Evolutionary conservation across 176 grass and related monocot species (phyloP), one percentile per base, ranked within the genome.

Genomic region (Rhynchospora pubera): DNA sequence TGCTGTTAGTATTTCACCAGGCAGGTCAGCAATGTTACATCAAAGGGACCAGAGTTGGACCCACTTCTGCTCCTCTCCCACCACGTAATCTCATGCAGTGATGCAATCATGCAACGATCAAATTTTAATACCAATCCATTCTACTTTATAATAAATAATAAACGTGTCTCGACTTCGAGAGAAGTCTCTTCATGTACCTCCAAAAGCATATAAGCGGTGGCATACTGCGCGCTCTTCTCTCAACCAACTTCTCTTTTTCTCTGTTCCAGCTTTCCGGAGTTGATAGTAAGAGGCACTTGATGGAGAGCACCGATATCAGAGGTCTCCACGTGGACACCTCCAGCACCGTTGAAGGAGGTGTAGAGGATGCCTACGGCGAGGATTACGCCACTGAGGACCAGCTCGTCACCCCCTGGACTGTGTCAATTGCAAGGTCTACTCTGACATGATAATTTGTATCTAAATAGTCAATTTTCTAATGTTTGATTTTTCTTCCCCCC

Each of bases 331-430:
- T 81, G 57, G 79, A 81, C 58, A 47, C 58, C 19, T 48, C 79
- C 30, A 81, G 12, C 39, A 50, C 79, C 42, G 79, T 65, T 47
- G 79, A 28, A 23, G 79, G 79, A 44, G 79, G 79, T 9, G 60
- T 81, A 23, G n/a, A 65, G 60, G 79, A 81, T 64, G 79, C 60
- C 0, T 81, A 81, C 79, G 60, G 78, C 32, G 78, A 81, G 58
- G 78, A 81, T 64, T 9, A 19, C 3, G 78, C 78, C 78, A 81
- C 78, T 0, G 78, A 64, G 61, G 56, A 71, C 48, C 82, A 59
- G 82, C 82, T 75, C 18, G 82, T 84, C 28, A 73, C 82, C 22
- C 83, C 62, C 61, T 62, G 60, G 75, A 56, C 44, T 28, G 18
- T 65, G 13, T 78, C 83, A 23, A 77, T 78, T 57, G 75, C 58